Percentiles rank a stretch among this genome's conserved stretches.
Conservation (phyloP, 139 green algal species). For the Volvox africanus region DNA sequence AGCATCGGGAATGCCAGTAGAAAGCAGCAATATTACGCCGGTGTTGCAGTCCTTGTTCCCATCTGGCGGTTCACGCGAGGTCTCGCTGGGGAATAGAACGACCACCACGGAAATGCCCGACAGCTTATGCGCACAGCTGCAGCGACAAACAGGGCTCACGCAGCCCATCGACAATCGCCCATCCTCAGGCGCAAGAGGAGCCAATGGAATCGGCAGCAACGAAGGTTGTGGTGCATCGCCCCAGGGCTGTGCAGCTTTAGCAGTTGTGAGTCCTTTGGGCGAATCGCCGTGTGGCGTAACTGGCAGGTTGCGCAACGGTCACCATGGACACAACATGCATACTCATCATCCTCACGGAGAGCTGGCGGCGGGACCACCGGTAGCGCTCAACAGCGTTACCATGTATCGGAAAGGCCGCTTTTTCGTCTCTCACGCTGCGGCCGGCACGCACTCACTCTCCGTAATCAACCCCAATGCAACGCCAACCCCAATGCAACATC, state of each 20-base stretch:
- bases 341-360: neutral
- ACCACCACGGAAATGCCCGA: too few species aligned
- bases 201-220: neutral
- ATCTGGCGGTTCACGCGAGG: too few species aligned
- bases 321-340: neutral
- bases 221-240: neutral
- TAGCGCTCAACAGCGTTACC: slow-evolving; percentile 35
- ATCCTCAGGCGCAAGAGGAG: too few species aligned
- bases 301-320: neutral
- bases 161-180: too few species aligned
- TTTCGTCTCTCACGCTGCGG: slow-evolving; percentile 1
- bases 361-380: neutral
- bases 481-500: neutral
- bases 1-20: too few species aligned
- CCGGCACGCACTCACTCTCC: slow-evolving; percentile 13
- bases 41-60: too few species aligned
- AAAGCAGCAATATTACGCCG: too few species aligned
- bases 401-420: slow-evolving; percentile 50
- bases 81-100: too few species aligned
- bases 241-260: neutral
- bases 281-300: neutral
- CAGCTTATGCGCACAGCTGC: too few species aligned
- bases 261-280: neutral
- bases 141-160: too few species aligned
- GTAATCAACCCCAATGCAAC: slow-evolving; percentile 5